These are phyloP conservation scores for Fusarium sp. DNA, from an alignment of 2,329 filamentous ascomycete genomes.

Conservation along the genomic window DNA sequence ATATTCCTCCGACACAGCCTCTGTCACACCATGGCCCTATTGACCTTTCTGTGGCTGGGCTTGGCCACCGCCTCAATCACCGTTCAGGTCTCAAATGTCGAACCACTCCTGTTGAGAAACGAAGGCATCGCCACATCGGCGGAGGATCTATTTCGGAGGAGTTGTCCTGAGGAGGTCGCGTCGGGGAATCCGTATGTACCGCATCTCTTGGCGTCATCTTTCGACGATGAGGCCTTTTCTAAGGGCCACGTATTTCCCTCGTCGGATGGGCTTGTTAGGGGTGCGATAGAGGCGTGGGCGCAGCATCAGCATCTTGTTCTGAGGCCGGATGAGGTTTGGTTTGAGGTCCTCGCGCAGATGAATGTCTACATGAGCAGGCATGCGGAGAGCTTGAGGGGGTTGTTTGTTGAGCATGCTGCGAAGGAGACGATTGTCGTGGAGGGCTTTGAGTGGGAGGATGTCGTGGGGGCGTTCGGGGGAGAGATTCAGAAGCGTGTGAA, in stretches of 20 bases:
- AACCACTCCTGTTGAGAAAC: conserved; percentile 46
- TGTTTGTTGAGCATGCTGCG: conserved; percentile 62
- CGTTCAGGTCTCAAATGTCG: conserved; percentile 46
- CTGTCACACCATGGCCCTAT: conserved; percentile 6
- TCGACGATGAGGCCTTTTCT: conserved; percentile 29
- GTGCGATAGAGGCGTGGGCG: conserved; percentile 63
- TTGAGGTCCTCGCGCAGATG: conserved; percentile 65
- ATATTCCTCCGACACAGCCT: conserved; percentile 4
- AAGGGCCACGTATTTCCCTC: conserved; percentile 48
- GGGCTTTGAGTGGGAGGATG: conserved; percentile 43
- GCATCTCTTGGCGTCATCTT: conserved; percentile 51
- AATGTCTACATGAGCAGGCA: conserved; percentile 64
- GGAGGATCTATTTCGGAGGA: conserved; percentile 49
- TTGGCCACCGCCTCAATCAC: conserved; percentile 45
- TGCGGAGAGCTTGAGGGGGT: conserved; percentile 59
- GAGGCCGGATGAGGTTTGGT: conserved; percentile 68
- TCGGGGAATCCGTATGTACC: conserved; percentile 40
- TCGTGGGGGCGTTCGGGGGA: conserved; percentile 53
- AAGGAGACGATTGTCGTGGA: conserved; percentile 57
- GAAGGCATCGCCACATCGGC: conserved; percentile 46
- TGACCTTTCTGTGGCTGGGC: conserved; percentile 27
- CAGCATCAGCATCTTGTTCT: conserved; percentile 63
- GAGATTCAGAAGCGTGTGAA: conserved; percentile 58
- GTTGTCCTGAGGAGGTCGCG: conserved; percentile 53
- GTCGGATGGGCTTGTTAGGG: conserved; percentile 59